phyloP scores from a whole-genome alignment of 1,284 basidiomycete species.

The Exobasidium cylindrosporum region DNA sequence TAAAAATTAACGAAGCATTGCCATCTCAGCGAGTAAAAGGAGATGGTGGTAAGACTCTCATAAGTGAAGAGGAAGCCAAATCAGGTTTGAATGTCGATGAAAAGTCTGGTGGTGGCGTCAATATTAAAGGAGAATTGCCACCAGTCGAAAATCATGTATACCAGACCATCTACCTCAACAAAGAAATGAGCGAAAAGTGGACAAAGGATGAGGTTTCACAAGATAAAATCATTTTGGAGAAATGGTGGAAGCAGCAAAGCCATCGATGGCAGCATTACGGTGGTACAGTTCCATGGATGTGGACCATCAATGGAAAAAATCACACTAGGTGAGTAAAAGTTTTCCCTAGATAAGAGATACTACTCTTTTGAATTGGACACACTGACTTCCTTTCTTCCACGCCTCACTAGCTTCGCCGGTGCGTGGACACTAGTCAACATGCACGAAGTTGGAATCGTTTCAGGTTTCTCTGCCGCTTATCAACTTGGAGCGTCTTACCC shows the following conservation, averaged over 20 bases:
- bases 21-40: constrained; percentile 28
- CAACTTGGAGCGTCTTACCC: constrained; percentile 62
- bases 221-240: constrained; percentile 62
- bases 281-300: constrained; percentile 63
- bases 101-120: background rate
- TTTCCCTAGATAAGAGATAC: too few species aligned
- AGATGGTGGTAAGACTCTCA: constrained; percentile 11
- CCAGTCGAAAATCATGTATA: constrained; percentile 62
- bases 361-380: constrained; percentile 3
- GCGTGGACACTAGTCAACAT: constrained; percentile 60
- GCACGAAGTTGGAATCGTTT: constrained; percentile 65
- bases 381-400: too few species aligned
- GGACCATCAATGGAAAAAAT: constrained; percentile 63
- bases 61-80: constrained; percentile 8
- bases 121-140: constrained; percentile 23
- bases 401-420: constrained; percentile 56
- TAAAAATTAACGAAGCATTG: constrained; percentile 24
- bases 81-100: constrained; percentile 11
- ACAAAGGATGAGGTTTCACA: constrained; percentile 61
- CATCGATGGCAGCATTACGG: constrained; percentile 66
- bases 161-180: constrained; percentile 67
- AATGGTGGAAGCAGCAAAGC: constrained; percentile 67
- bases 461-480: constrained; percentile 65
- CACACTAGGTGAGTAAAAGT: constrained; percentile 58
- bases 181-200: constrained; percentile 61